Evolutionary conservation across 345 rosid species (phyloP), one percentile per base, ranked within the genome.

Genomic region (Corymbia maculata): DNA sequence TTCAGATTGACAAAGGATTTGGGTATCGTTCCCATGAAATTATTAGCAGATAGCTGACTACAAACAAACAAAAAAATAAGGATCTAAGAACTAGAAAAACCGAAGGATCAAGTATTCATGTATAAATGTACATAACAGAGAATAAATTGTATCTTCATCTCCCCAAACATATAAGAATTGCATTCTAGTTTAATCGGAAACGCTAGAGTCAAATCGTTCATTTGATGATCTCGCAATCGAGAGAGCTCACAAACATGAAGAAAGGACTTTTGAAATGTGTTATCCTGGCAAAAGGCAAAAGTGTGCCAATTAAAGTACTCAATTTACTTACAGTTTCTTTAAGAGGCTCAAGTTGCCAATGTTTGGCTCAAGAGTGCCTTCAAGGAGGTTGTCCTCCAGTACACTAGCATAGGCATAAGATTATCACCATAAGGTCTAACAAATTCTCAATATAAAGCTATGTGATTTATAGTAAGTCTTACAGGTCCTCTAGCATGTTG

Each of bases 1-100:
- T 79, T 94, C 89, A 97, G 90, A 52, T 94, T 90, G 70, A 92
- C 91, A 68, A 94, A 96, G 51, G 98, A 90, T 84, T 92, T 92
- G 13, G 99, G 98, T 91, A 97, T 94, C 49, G 45, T 87, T 87
- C 98, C 99, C 0, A 93, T 92, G 70, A 98, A 92, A 85, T 95
- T 96, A 93, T 96, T 98, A 15, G 96, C 89, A 82, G 98, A 94
- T 57, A 96, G 93, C 86, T 91, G 89, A 16, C 99, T 98, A 91
- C 89, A 59, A 42, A 47, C 6, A 47, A 52, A 52, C 2, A 22
- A 55, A 53, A 53, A 16, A 53, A 85, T 15, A 66, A 21, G 24
- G 22, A 2, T 9, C 10, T 2, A 14, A 80, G 45, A 52, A 57
- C 14, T n/a, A n/a, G n/a, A n/a, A n/a, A n/a, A n/a, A n/a, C n/a